phyloP scores from a whole-genome alignment of 2,329 filamentous ascomycete species.

The Amauroascus verrucosus region DNA sequence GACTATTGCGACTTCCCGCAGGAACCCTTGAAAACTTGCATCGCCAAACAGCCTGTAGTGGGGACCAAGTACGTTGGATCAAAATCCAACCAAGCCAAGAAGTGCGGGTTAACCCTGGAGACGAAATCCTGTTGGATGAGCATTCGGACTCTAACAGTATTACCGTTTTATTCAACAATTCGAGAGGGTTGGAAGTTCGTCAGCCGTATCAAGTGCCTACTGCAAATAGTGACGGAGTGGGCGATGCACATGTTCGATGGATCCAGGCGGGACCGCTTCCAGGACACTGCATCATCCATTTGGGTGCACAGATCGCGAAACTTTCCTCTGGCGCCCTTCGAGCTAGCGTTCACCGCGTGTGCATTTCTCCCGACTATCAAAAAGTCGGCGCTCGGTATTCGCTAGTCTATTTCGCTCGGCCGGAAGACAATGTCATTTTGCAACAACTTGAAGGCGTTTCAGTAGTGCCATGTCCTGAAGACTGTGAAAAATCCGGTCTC shows the following conservation, averaged over 20 bases:
- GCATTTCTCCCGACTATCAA: constrained; percentile 1
- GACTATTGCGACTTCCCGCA: constrained; percentile 7
- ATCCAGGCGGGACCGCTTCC: constrained; percentile 12
- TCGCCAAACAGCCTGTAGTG: constrained; percentile 10
- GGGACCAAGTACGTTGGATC: constrained; percentile 15
- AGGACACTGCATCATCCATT: constrained; percentile 13
- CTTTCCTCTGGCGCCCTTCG: constrained; percentile 8
- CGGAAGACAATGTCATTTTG: constrained; percentile 14
- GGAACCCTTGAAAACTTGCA: constrained; percentile 10
- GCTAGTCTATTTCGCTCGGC: constrained; percentile 14
- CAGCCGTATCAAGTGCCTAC: neutral
- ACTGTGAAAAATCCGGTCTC: neutral
- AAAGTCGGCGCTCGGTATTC: constrained; percentile 5
- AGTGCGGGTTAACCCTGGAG: neutral
- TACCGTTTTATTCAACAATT: constrained; percentile 14
- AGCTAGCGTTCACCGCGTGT: constrained; percentile 14
- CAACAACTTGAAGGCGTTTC: constrained; percentile 13
- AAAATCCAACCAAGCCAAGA: constrained; percentile 12
- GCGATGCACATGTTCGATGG: constrained; percentile 6
- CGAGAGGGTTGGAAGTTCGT: constrained; percentile 11
- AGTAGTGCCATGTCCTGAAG: constrained; percentile 8
- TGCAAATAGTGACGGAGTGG: neutral
- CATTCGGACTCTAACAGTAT: constrained; percentile 14
- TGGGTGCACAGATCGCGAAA: constrained; percentile 14
- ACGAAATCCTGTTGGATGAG: constrained; percentile 14